A percentile compares a stretch with the other conserved stretches of the same genome.
Evolutionary conservation across 148 eudicot genomes (phyloP).

Genomic region (Rhododendron kiyosumense): DNA sequence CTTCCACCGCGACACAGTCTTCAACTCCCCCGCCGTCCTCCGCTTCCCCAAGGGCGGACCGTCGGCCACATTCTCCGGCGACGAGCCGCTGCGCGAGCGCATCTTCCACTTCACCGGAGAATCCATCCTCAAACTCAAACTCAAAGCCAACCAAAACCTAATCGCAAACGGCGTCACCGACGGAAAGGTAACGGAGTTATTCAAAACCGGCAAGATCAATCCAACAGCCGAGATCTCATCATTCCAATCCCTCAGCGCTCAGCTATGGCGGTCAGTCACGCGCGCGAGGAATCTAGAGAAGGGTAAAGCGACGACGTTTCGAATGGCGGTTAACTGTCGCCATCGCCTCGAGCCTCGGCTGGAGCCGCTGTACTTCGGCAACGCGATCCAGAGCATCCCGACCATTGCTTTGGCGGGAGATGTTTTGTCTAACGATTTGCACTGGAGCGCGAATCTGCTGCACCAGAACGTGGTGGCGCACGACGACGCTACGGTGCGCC

Average conservation of each 20-base stretch:
- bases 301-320: constrained; percentile 45
- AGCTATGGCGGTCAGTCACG: constrained; percentile 67
- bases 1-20: constrained; percentile 38
- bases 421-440: constrained; percentile 35
- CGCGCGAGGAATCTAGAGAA: constrained; percentile 37
- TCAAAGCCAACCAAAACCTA: constrained; percentile 34
- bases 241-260: constrained; percentile 56
- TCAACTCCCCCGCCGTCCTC: constrained; percentile 44
- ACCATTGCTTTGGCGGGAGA: constrained; percentile 36
- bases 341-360: constrained; percentile 51
- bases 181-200: constrained; percentile 13
- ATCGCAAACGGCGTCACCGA: constrained; percentile 3
- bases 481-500: constrained; percentile 32
- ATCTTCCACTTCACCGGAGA: constrained; percentile 59
- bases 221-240: constrained; percentile 47
- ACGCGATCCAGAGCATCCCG: constrained; percentile 56
- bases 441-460: constrained; percentile 39
- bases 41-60: constrained; percentile 44
- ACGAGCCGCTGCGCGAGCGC: constrained; percentile 47
- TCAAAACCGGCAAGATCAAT: constrained; percentile 6
- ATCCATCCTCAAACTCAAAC: constrained; percentile 38
- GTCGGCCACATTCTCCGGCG: constrained; percentile 41
- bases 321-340: constrained; percentile 51
- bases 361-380: constrained; percentile 55
- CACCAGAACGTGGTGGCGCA: constrained; percentile 43